phyloP scores from a whole-genome alignment of 306 rosid genomes.

The Sicyos edulis region DNA sequence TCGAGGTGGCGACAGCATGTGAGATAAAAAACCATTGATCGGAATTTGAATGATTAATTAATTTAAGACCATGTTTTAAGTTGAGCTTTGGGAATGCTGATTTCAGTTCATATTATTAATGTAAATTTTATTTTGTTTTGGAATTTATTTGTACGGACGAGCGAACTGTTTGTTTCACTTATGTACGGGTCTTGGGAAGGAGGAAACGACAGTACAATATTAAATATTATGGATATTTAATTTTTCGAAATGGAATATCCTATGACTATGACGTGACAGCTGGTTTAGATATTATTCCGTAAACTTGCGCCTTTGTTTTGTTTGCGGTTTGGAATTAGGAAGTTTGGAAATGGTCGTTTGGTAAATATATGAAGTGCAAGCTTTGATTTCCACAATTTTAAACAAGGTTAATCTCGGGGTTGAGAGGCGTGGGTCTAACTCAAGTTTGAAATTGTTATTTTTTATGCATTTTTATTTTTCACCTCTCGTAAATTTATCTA shows the following conservation, averaged over 20 bases:
- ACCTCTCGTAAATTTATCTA: too few relatives aligned
- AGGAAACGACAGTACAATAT: conserved; percentile 2
- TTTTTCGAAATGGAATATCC: not conserved
- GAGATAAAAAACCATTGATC: not conserved
- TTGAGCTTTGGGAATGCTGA: not conserved
- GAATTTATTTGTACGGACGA: not conserved
- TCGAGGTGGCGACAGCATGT: conserved; percentile 8
- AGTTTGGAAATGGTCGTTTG: too few relatives aligned
- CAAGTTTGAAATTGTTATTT: too few relatives aligned
- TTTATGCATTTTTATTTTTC: too few relatives aligned
- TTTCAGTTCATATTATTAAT: not conserved
- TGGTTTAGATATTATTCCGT: not conserved
- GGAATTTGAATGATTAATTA: not conserved
- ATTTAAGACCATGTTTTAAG: not conserved
- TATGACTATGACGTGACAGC: not conserved
- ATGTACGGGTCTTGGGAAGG: not conserved
- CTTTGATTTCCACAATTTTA: too few relatives aligned
- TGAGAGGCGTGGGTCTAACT: too few relatives aligned
- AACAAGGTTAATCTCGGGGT: too few relatives aligned
- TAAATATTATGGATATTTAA: not conserved
- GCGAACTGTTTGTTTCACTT: not conserved
- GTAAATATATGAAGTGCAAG: too few relatives aligned
- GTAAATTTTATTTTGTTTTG: too few relatives aligned
- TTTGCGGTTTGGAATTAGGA: too few relatives aligned
- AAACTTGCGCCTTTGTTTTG: too few relatives aligned